Evolutionary conservation across 2,329 filamentous ascomycete genomes (phyloP).

Genomic region (Rhynchosporium secalis): DNA sequence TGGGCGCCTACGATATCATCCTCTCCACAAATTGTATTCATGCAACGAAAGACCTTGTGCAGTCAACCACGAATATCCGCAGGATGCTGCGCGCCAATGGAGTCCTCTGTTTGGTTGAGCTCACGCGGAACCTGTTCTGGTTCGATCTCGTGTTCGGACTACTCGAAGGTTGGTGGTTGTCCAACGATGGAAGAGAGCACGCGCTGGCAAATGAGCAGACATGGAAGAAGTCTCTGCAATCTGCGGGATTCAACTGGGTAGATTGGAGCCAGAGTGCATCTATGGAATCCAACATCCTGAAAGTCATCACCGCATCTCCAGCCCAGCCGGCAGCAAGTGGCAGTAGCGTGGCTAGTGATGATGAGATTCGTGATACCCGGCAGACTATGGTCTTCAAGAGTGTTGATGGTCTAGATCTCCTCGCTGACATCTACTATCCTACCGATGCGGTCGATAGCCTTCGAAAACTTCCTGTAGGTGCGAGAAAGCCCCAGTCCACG

Average conservation of each 20-base stretch:
- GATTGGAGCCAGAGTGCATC: conserved; percentile 25
- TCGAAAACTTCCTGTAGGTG: conserved; percentile 21
- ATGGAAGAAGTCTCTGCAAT: conserved; percentile 24
- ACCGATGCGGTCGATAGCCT: neutral
- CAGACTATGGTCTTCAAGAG: conserved; percentile 43
- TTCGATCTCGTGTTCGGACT: conserved; percentile 36
- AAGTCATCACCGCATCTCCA: conserved; percentile 10
- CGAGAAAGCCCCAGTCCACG: neutral
- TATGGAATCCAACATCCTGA: conserved; percentile 7
- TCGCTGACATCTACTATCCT: conserved; percentile 43
- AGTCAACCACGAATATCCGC: conserved; percentile 20
- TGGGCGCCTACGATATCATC: conserved; percentile 27
- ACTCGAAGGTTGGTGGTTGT: conserved; percentile 38
- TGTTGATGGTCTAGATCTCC: conserved; percentile 24
- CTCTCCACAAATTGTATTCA: conserved; percentile 34
- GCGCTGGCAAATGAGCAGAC: conserved; percentile 19
- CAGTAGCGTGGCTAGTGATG: conserved; percentile 18
- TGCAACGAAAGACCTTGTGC: conserved; percentile 28
- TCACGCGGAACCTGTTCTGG: conserved; percentile 31
- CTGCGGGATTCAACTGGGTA: conserved; percentile 22
- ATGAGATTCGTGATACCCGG: no score
- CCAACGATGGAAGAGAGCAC: conserved; percentile 33
- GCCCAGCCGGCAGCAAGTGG: conserved; percentile 23
- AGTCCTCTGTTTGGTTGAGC: conserved; percentile 29
- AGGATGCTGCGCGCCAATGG: conserved; percentile 27